These are phyloP conservation scores for Solanum arcanum DNA, from an alignment of 257 asterid species.

Conservation along the genomic window DNA sequence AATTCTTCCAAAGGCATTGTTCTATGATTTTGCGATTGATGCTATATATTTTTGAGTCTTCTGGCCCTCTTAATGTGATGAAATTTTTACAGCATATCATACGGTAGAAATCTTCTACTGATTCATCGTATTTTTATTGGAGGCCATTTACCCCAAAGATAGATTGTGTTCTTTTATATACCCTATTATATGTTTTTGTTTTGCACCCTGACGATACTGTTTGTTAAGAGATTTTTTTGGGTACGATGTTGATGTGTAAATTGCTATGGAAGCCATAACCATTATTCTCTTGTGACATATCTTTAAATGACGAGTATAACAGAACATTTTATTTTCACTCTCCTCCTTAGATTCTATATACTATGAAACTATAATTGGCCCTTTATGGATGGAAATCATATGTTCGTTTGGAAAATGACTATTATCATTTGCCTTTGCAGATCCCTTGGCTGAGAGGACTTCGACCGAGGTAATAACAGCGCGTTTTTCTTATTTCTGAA, in stretches of 20 bases:
- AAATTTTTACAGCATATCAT: neutral
- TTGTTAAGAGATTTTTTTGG: neutral
- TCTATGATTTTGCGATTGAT: neutral
- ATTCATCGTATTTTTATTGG: neutral
- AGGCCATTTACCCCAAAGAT: neutral
- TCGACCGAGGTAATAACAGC: slow-evolving; percentile 15
- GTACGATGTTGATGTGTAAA: neutral
- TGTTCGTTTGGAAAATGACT: neutral
- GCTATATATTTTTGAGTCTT: neutral
- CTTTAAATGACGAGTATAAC: neutral
- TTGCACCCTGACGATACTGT: neutral
- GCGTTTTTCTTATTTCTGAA: neutral
- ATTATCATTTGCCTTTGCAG: slow-evolving; percentile 8
- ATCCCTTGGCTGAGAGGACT: slow-evolving; percentile 10
- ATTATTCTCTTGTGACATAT: neutral
- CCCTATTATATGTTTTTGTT: neutral
- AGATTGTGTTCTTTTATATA: neutral
- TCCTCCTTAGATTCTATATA: neutral
- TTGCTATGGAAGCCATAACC: neutral
- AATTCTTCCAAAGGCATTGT: neutral
- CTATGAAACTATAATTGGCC: neutral
- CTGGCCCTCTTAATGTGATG: neutral
- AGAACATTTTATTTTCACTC: neutral
- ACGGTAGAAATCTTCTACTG: neutral
- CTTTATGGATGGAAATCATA: neutral